phyloP scores from a whole-genome alignment of 2,329 filamentous ascomycete species.

The Cercospora nicotianae region DNA sequence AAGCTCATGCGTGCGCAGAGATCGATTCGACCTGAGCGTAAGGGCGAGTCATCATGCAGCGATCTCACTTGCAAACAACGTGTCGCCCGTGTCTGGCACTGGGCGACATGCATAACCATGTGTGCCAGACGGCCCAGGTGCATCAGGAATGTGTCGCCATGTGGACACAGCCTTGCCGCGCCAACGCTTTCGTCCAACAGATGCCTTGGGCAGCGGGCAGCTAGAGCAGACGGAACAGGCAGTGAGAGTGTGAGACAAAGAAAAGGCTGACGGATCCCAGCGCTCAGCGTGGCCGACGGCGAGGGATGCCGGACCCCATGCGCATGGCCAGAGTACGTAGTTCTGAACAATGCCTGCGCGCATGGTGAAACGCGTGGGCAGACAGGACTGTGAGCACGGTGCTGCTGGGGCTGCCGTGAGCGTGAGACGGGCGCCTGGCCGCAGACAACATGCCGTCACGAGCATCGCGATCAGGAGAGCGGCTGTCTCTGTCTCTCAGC shows the following conservation, averaged over 20 bases:
- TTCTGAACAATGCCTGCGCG: conserved; percentile 17
- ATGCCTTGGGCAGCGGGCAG: neutral
- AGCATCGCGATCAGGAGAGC: neutral
- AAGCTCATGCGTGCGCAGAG: conserved; percentile 6
- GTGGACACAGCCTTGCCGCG: conserved; percentile 14
- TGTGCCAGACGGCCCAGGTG: conserved; percentile 6
- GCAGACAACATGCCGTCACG: conserved; percentile 13
- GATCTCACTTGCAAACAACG: conserved; percentile 2
- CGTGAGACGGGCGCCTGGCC: conserved; percentile 9
- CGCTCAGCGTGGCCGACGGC: conserved; percentile 14
- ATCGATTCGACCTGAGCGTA: conserved; percentile 4
- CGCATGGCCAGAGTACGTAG: conserved; percentile 5
- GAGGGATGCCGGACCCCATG: conserved; percentile 18
- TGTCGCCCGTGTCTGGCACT: conserved; percentile 10
- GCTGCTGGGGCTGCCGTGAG: conserved; percentile 4
- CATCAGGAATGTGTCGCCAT: conserved; percentile 11
- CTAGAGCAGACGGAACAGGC: conserved; percentile 15
- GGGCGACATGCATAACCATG: conserved; percentile 2
- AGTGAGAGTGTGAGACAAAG: conserved; percentile 19
- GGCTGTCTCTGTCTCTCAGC: neutral
- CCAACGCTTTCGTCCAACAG: conserved; percentile 14
- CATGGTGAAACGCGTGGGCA: conserved; percentile 21
- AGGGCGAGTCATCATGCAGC: neutral
- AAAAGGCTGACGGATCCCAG: conserved; percentile 21
- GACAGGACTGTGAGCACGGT: conserved; percentile 13